Base-by-base conservation (phyloP, 192 early-diverging fungal genomes). In the Mortierella claussenii region DNA sequence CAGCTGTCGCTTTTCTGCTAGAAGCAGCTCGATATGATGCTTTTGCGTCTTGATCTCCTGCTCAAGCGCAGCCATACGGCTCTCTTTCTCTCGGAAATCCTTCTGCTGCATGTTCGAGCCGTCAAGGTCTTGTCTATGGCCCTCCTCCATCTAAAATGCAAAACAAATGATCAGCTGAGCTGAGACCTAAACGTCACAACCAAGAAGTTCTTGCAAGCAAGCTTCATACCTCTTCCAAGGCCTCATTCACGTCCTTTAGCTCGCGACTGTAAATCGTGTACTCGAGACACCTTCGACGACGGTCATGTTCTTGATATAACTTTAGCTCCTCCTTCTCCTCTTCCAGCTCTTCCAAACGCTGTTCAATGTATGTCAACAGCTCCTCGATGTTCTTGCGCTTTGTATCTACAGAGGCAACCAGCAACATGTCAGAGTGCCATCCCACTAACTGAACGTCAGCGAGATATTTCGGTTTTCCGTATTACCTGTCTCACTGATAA, bases 261-360 rank as follows among this genome's bases (percentile, higher is more conserved):
- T 99, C 96, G 11, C 92, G 86, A 48, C 87, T 89, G 79, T 94
- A 96, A 30, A 99, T 94, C n/a, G 94, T 89, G 74, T 97, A 97
- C 68, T 98, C 96, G 8, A 98, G 81, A 26, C 89, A 92, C 28
- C 96, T 83, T 32, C 95, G 85, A 57, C 97, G 93, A 36, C 87
- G 83, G 65, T 99, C 96, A 60, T 91, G 81, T 12, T 89, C 82
- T 55, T 97, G 95, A 75, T 91, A 99, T 69, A 95, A 81, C 63
- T 91, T 88, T 37, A 99, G 75, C 76, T 99, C 96, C 24, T 94
- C 90, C 60, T 98, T 98, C 71, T 99, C 97, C 24, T 90, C 86
- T 57, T 99, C 94, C 18, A 99, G 87, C 69, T 98, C 95, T 9
- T 80, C 80, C 44, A 99, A 70, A 30, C 96, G 85, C 60, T 97